These are phyloP conservation scores for Chalciporus piperatoides DNA, from an alignment of 1,284 basidiomycete species.

Conservation along the genomic window DNA sequence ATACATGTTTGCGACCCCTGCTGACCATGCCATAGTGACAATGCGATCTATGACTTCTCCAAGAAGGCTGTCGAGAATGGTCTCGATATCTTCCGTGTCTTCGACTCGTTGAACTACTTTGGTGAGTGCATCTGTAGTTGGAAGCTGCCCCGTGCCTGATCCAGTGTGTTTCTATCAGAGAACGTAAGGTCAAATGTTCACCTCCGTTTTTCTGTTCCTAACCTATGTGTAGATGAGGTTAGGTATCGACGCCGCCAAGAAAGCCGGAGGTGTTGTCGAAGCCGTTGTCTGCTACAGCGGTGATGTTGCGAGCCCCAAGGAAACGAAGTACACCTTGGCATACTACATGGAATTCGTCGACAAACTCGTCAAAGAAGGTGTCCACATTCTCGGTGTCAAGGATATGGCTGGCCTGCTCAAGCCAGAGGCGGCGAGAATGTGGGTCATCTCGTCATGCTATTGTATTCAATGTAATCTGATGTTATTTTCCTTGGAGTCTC, in stretches of 20 bases:
- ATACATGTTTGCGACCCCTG: background rate
- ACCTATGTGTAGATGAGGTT: conserved; percentile 71
- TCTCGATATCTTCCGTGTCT: conserved; percentile 99
- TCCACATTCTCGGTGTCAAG: conserved; percentile 98
- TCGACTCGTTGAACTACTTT: conserved; percentile 98
- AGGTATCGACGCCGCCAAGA: conserved; percentile 99
- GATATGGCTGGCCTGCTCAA: conserved; percentile 99
- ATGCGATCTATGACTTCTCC: conserved; percentile 98
- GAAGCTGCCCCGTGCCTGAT: conserved; percentile 10
- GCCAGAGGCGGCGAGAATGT: conserved; percentile 90
- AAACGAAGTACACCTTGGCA: conserved; percentile 96
- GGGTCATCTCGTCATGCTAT: conserved; percentile 25
- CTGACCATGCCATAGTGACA: conserved; percentile 62
- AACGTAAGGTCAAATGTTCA: conserved; percentile 46
- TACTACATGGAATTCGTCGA: conserved; percentile 98
- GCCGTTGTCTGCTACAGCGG: conserved; percentile 99
- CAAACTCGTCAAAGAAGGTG: conserved; percentile 91
- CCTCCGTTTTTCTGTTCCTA: conserved; percentile 4
- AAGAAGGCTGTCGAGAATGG: conserved; percentile 99
- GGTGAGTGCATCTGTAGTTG: conserved; percentile 48
- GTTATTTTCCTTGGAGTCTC: conserved; percentile 49
- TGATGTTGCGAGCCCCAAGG: conserved; percentile 93
- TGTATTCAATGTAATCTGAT: conserved; percentile 5
- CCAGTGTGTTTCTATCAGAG: conserved; percentile 39
- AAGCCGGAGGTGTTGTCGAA: conserved; percentile 97